Conservation (phyloP, 2,329 filamentous ascomycete species). For the Venturia oleaginea region DNA sequence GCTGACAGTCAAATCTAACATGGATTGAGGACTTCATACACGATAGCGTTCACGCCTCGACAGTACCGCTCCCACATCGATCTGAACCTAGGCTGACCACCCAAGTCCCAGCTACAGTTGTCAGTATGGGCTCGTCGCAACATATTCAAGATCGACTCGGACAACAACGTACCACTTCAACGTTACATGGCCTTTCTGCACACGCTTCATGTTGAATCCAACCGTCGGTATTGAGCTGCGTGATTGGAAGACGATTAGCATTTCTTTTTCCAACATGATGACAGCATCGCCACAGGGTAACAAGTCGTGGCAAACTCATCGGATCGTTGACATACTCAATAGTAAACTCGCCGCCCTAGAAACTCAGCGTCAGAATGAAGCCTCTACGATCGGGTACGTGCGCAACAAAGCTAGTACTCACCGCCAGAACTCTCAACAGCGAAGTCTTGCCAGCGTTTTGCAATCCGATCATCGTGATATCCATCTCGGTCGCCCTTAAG, state of each 20-base stretch:
- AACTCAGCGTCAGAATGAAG: conserved; percentile 16
- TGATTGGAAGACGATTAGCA: conserved; percentile 1
- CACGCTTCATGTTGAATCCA: conserved; percentile 97
- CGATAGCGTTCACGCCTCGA: conserved; percentile 91
- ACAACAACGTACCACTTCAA: conserved; percentile 66
- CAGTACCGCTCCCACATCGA: conserved; percentile 99
- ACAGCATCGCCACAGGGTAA: conserved; percentile 7
- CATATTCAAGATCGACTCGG: not conserved
- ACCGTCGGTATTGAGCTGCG: conserved; percentile 92
- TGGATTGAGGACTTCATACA: conserved; percentile 43
- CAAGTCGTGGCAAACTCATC: not conserved
- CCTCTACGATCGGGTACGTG: not conserved
- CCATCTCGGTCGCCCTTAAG: conserved; percentile 93
- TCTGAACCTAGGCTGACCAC: conserved; percentile 91
- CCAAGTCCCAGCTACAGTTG: conserved; percentile 72
- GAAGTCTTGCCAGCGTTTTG: conserved; percentile 99
- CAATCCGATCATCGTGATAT: conserved; percentile 97
- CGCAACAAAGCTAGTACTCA: conserved; percentile 45
- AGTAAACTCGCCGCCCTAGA: conserved; percentile 92
- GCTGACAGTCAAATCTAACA: not conserved
- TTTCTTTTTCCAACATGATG: not conserved
- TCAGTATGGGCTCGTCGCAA: not conserved
- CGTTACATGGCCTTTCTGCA: conserved; percentile 96
- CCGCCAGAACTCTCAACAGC: conserved; percentile 82
- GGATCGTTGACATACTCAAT: conserved; percentile 70